These are phyloP conservation scores for Boletus subluridellus DNA, from an alignment of 1,284 basidiomycete genomes.

Conservation along the genomic window DNA sequence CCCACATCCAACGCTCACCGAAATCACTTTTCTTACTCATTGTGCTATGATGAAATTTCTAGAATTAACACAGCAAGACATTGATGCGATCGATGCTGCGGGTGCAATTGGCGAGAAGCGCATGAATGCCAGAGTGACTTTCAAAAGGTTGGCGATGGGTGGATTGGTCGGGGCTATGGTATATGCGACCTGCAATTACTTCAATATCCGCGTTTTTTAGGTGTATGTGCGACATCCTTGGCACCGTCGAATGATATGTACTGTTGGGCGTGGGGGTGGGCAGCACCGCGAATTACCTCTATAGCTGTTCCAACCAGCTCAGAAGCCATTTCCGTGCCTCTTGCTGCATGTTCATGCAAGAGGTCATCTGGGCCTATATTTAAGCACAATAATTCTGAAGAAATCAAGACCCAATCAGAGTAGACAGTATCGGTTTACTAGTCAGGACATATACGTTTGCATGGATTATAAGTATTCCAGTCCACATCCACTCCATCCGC, in stretches of 20 bases:
- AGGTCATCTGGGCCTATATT: too few species aligned
- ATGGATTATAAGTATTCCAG: too few species aligned
- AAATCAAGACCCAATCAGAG: too few species aligned
- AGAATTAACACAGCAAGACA: constrained; percentile 40
- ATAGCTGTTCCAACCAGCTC: too few species aligned
- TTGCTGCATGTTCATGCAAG: too few species aligned
- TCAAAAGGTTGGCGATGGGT: constrained; percentile 4
- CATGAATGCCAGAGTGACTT: not conserved
- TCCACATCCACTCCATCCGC: too few species aligned
- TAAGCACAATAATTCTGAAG: too few species aligned
- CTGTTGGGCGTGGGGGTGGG: too few species aligned
- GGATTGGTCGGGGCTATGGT: constrained; percentile 6
- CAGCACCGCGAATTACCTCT: too few species aligned
- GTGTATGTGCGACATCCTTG: not conserved
- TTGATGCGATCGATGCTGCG: constrained; percentile 56
- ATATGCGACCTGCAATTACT: constrained; percentile 15
- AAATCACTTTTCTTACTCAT: not conserved
- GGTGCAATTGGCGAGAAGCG: constrained; percentile 39
- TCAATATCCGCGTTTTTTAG: constrained; percentile 5
- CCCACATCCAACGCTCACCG: constrained; percentile 36
- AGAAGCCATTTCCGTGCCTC: too few species aligned
- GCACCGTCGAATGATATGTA: not conserved
- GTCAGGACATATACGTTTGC: too few species aligned
- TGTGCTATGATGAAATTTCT: not conserved
- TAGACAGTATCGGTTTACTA: too few species aligned